phyloP scores from a whole-genome alignment of 108 stramenopile genomes.

The Aurantiochytrium sp. region DNA sequence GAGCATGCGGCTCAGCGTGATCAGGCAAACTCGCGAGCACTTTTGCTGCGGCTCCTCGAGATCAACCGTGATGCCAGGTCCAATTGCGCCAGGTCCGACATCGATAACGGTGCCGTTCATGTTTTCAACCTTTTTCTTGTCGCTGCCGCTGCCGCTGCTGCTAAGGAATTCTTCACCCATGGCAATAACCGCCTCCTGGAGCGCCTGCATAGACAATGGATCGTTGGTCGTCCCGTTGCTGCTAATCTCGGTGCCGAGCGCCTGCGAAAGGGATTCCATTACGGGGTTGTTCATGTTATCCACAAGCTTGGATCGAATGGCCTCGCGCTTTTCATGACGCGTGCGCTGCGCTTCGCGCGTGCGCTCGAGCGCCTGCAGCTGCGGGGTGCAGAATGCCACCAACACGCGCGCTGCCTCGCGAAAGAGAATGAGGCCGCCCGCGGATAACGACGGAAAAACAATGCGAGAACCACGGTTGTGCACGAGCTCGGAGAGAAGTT shows the following conservation, averaged over 20 bases:
- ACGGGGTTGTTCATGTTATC: neutral
- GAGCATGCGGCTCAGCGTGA: conserved; percentile 5
- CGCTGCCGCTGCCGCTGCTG: neutral
- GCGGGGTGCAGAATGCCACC: neutral
- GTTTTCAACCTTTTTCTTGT: neutral
- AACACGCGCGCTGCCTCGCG: neutral
- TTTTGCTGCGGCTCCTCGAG: neutral
- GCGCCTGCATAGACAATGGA: neutral
- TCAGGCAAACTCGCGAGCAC: conserved; percentile 13
- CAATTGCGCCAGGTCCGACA: neutral
- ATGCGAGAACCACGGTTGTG: conserved; percentile 9
- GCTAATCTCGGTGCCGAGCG: neutral
- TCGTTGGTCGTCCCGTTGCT: neutral
- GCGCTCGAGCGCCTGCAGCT: neutral
- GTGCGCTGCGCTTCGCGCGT: neutral
- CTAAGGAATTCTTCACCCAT: neutral
- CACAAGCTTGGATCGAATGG: neutral
- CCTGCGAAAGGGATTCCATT: neutral
- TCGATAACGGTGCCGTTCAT: neutral
- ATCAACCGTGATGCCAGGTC: conserved; percentile 1
- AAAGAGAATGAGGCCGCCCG: conserved; percentile 13
- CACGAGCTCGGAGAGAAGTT: neutral
- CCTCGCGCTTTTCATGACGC: neutral
- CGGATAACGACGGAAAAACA: neutral
- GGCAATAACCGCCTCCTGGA: neutral